Evolutionary conservation across 768 basidiomycete genomes (phyloP), one percentile per base, ranked within the genome.

Genomic region (Pisolithus albus): DNA sequence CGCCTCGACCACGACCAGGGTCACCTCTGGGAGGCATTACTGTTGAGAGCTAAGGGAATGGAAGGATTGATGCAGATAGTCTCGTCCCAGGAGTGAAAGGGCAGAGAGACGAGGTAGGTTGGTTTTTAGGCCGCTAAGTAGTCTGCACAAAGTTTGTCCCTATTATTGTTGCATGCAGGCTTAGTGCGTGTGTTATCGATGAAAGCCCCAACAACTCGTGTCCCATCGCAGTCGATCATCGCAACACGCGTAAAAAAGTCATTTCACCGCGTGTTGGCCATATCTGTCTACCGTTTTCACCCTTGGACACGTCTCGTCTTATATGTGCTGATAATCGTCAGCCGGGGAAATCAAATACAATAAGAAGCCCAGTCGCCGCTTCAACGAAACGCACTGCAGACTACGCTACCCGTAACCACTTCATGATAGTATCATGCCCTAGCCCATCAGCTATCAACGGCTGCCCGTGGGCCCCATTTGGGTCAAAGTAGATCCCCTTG

Each of bases 401-500:
- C 60, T 50, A 64, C 26, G 38, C 64, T 34, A 56, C 52, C 40
- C 64, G 62, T 45, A 89, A 65, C 88, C 89, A 92, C 49, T 71
- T 70, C 47, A 89, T 64, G 46, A 91, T 78, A 59, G 75, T 71
- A 2, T 69, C 62, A 57, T 84, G 76, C 11, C 80, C 80, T 52
- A 72, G 69, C 40, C 78, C 74, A 40, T 75, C 76, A 37, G 69
- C 64, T 45, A 78, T 61, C 26, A 88, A 72, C 16, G 84, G 78
- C 52, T 82, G 70, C 0, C 86, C 85, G 61, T 88, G 86, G 9
- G 68, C 72, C 13, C 81, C 83, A 2, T 78, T 61, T 10, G 83
- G 76, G 57, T 88, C 79, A 51, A 79, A 82, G 72, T 75, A 79
- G 4, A 89, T 67, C 15, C 82, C 82, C 62, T 87, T 78, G 42